Evolutionary conservation across 2,329 filamentous ascomycete species (phyloP).

Genomic region (Penicillium sp.): DNA sequence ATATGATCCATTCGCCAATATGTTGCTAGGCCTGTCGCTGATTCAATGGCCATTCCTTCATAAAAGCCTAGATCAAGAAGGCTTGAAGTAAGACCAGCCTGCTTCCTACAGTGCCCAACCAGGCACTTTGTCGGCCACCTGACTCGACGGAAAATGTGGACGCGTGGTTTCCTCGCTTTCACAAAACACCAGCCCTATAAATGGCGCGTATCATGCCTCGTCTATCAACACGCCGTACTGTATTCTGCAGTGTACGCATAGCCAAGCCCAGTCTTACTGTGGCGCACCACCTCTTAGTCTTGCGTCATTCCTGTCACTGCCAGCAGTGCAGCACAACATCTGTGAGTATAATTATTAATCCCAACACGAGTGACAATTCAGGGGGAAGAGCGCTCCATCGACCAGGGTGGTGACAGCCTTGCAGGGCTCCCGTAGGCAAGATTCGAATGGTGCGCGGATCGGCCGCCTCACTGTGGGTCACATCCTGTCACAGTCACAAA

Average conservation of each 20-base stretch:
- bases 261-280: too few species aligned
- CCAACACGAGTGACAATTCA: background rate
- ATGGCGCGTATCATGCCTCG: background rate
- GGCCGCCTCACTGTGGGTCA: constrained; percentile 1
- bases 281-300: background rate
- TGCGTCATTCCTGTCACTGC: constrained; percentile 1
- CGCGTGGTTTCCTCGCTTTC: background rate
- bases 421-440: background rate
- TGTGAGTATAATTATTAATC: background rate
- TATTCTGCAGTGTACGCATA: background rate
- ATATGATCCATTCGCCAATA: too few species aligned
- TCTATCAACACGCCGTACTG: background rate
- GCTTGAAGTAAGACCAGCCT: background rate
- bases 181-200: background rate
- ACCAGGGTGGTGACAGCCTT: background rate
- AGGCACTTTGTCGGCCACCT: background rate
- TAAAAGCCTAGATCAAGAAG: too few species aligned
- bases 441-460: constrained; percentile 1
- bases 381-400: background rate
- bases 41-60: too few species aligned
- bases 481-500: background rate
- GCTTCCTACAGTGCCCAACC: background rate
- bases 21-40: too few species aligned
- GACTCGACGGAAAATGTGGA: background rate
- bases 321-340: background rate